Conservation (phyloP, 2,329 filamentous ascomycete species). For the Colletotrichum caudatum region DNA sequence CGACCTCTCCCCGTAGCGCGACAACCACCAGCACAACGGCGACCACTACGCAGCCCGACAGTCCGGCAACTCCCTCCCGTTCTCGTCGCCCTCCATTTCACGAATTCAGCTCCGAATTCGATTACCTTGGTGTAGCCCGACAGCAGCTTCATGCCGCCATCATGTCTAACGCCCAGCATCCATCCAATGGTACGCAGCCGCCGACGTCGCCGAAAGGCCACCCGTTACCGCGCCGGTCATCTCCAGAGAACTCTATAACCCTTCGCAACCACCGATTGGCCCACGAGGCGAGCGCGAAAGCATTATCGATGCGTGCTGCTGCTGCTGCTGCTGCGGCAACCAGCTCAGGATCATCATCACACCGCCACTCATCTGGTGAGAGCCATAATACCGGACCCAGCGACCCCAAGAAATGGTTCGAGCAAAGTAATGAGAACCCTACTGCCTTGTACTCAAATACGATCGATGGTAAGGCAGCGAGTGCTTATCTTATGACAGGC, state of each 20-base stretch:
- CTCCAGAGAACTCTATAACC: constrained; percentile 61
- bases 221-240: constrained; percentile 58
- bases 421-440: constrained; percentile 64
- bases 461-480: constrained; percentile 60
- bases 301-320: constrained; percentile 35
- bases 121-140: constrained; percentile 15
- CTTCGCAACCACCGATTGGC: constrained; percentile 60
- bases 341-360: constrained; percentile 41
- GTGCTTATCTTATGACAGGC: background rate
- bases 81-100: background rate
- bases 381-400: constrained; percentile 62
- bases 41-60: background rate
- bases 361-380: constrained; percentile 61
- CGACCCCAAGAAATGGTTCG: constrained; percentile 67
- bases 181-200: constrained; percentile 45
- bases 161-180: constrained; percentile 49
- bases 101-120: background rate
- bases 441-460: constrained; percentile 56
- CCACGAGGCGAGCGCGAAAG: constrained; percentile 53
- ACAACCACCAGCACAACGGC: constrained; percentile 16
- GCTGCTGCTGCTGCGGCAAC: constrained; percentile 31
- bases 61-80: constrained; percentile 13
- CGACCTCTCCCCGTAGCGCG: constrained; percentile 3
- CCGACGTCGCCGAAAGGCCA: constrained; percentile 51
- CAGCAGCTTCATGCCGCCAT: constrained; percentile 41